Conservation (phyloP, 208 protist genomes). For the Crithidia bombi region DNA sequence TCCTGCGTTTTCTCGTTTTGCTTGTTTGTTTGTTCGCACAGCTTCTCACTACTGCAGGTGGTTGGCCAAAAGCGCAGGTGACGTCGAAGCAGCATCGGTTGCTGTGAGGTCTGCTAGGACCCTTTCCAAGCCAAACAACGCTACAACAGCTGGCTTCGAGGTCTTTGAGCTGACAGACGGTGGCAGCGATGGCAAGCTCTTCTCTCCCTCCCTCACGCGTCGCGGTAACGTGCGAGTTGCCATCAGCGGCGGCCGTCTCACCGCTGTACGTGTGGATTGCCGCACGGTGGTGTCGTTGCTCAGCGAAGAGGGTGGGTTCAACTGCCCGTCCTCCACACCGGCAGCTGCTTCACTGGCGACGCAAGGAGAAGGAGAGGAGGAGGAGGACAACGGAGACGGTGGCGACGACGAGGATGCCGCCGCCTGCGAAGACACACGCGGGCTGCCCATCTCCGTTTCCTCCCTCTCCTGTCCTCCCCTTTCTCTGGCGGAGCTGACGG, state of each 20-base stretch:
- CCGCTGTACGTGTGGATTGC: background rate
- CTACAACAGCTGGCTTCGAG: background rate
- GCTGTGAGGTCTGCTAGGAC: no score
- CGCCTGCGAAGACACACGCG: background rate
- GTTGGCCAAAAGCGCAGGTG: no score
- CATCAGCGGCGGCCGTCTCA: slow-evolving; percentile 15
- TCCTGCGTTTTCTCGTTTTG: no score
- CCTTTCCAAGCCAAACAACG: no score
- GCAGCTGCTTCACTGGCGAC: no score
- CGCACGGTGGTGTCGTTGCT: background rate
- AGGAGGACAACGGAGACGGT: no score
- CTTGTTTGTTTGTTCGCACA: no score
- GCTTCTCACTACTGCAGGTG: no score
- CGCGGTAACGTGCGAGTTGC: slow-evolving; percentile 6
- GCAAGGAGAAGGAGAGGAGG: no score
- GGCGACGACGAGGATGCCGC: background rate
- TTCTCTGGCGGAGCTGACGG: background rate
- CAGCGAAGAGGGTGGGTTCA: no score
- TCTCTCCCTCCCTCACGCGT: background rate
- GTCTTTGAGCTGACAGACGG: background rate
- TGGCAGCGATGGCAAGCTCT: background rate
- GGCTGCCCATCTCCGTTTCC: background rate
- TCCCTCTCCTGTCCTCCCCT: background rate
- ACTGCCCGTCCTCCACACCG: no score
- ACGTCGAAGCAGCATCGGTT: no score